These are phyloP conservation scores for Microdochium bolleyi DNA, from an alignment of 2,329 filamentous ascomycete genomes.

Conservation along the genomic window DNA sequence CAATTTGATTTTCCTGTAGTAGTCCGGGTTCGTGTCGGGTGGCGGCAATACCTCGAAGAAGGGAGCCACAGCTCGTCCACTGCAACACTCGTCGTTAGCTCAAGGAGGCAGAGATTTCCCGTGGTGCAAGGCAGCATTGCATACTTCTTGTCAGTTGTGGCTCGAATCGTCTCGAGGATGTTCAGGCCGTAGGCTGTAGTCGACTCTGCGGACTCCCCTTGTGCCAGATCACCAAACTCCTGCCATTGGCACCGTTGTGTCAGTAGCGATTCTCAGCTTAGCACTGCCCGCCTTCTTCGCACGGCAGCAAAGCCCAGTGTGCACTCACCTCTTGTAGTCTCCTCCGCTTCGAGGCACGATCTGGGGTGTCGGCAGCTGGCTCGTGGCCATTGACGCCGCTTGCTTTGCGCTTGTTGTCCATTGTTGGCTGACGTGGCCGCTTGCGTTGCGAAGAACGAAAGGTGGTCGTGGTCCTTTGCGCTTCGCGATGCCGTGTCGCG, in stretches of 20 bases:
- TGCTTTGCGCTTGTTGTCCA: constrained; percentile 52
- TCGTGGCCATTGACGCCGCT: constrained; percentile 32
- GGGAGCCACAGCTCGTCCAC: constrained; percentile 65
- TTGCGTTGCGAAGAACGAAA: background rate
- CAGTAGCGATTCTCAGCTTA: too few species aligned
- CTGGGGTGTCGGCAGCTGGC: constrained; percentile 33
- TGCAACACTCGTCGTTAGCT: constrained; percentile 18
- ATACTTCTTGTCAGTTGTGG: constrained; percentile 76
- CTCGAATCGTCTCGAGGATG: constrained; percentile 68
- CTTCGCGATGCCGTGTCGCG: background rate
- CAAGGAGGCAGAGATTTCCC: constrained; percentile 9
- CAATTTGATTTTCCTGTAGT: constrained; percentile 69
- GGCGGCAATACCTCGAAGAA: constrained; percentile 68
- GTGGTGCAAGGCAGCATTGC: constrained; percentile 12
- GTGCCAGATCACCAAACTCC: constrained; percentile 39
- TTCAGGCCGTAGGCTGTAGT: constrained; percentile 64
- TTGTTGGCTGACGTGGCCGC: constrained; percentile 17
- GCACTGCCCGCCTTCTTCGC: too few species aligned
- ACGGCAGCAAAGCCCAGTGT: too few species aligned
- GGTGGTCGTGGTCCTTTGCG: background rate
- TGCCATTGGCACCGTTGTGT: constrained; percentile 8
- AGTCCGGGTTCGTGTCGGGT: constrained; percentile 57
- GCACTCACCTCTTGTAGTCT: constrained; percentile 40
- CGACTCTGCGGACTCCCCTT: constrained; percentile 56
- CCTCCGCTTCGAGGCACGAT: constrained; percentile 48